Percentiles rank a stretch among this genome's conserved stretches.
phyloP scores from a whole-genome alignment of 192 early-diverging fungal species.

The Coemansia sp. region DNA sequence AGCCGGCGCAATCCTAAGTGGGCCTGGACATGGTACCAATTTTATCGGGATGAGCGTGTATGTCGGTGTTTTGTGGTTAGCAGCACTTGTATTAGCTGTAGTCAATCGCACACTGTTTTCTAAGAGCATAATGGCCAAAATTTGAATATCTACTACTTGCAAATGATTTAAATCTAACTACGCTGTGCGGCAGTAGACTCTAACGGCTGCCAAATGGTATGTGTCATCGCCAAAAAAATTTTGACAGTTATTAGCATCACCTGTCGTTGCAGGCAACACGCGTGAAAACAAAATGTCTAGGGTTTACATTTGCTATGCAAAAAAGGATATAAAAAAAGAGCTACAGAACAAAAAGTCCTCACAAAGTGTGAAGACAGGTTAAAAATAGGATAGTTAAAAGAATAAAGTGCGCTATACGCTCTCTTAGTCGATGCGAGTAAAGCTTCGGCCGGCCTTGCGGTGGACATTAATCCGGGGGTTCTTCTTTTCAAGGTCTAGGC shows the following conservation, averaged over 20 bases:
- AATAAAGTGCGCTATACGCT: not conserved
- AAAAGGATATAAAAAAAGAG: constrained; percentile 2
- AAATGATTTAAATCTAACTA: not conserved
- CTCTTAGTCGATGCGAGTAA: constrained; percentile 61
- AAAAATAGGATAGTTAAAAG: constrained; percentile 3
- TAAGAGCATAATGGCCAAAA: constrained; percentile 10
- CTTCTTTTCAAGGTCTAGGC: constrained; percentile 66
- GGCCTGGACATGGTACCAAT: constrained; percentile 26
- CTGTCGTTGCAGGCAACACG: too few relatives aligned
- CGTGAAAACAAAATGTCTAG: not conserved
- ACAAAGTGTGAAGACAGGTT: constrained; percentile 10
- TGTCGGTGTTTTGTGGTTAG: constrained; percentile 39
- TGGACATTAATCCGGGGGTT: constrained; percentile 75
- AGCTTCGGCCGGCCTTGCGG: constrained; percentile 74
- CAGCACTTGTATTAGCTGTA: constrained; percentile 16
- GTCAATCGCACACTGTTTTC: constrained; percentile 33
- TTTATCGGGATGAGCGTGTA: constrained; percentile 40
- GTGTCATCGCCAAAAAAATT: too few relatives aligned
- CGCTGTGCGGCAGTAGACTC: not conserved
- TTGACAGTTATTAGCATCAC: too few relatives aligned
- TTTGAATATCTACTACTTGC: not conserved
- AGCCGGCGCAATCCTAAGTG: constrained; percentile 33
- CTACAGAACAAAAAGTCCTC: constrained; percentile 2
- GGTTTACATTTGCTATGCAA: constrained; percentile 14
- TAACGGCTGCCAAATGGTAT: too few relatives aligned